phyloP scores from a whole-genome alignment of 192 early-diverging fungal species.

The Coemansia sp. region DNA sequence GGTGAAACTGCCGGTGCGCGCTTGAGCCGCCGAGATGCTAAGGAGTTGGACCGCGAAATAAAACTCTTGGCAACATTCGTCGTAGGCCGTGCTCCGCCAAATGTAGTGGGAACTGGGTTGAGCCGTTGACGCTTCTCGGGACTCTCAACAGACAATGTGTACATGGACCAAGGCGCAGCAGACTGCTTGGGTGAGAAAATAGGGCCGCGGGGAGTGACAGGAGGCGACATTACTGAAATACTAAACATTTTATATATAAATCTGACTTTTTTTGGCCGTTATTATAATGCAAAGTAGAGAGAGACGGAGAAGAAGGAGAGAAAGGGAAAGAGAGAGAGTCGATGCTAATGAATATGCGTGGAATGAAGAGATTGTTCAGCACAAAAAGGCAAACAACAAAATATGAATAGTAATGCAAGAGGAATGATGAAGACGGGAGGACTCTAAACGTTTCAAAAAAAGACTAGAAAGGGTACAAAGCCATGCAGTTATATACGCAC shows the following conservation, averaged over 20 bases:
- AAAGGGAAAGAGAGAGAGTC: background rate
- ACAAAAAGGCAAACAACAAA: constrained; percentile 6
- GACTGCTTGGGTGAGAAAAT: constrained; percentile 39
- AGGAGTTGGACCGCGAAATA: constrained; percentile 18
- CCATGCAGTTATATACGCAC: constrained; percentile 11
- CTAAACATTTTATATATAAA: constrained; percentile 23
- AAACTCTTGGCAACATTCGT: constrained; percentile 2
- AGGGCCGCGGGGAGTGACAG: constrained; percentile 34
- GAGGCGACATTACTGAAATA: constrained; percentile 38
- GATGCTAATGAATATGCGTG: constrained; percentile 15
- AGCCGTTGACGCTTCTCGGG: constrained; percentile 33
- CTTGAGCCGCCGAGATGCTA: constrained; percentile 37
- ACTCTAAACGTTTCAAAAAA: constrained; percentile 2
- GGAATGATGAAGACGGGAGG: constrained; percentile 4
- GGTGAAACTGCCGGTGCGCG: constrained; percentile 15
- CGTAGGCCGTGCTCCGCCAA: constrained; percentile 2
- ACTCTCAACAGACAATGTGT: constrained; percentile 26
- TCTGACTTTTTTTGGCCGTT: background rate
- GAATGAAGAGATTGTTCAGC: background rate
- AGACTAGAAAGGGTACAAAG: background rate
- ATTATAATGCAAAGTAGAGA: background rate
- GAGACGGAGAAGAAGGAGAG: background rate
- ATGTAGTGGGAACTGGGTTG: constrained; percentile 8
- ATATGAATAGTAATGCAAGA: constrained; percentile 10
- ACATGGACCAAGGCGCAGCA: constrained; percentile 22